These are phyloP conservation scores for Rhynchosporium agropyri DNA, from an alignment of 2,329 filamentous ascomycete genomes.

Conservation along the genomic window DNA sequence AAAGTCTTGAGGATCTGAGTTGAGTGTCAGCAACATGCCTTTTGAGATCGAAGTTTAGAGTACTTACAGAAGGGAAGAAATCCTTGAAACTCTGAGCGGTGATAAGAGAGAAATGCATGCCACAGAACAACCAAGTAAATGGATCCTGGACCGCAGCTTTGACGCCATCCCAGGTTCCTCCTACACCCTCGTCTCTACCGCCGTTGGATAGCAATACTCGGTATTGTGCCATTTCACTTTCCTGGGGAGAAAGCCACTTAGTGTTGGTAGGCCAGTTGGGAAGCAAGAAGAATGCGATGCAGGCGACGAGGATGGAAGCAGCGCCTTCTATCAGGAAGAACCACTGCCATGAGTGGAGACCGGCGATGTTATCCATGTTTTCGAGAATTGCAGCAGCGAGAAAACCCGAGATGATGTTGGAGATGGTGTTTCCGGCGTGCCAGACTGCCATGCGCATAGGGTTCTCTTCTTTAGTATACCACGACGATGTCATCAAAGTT, in stretches of 20 bases:
- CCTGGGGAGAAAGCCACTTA: neutral
- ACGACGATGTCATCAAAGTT: neutral
- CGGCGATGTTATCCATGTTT: neutral
- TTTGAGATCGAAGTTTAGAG: neutral
- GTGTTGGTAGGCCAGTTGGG: slow-evolving; percentile 3
- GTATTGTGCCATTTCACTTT: neutral
- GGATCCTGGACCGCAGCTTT: neutral
- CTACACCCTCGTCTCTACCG: neutral
- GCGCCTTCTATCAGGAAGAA: neutral
- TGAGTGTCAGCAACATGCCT: neutral
- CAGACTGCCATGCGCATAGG: neutral
- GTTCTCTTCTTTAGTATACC: slow-evolving; percentile 4
- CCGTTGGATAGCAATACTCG: neutral
- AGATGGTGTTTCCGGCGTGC: neutral
- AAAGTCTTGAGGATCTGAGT: slow-evolving; percentile 1
- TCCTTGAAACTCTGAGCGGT: slow-evolving; percentile 1
- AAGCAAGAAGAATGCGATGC: neutral
- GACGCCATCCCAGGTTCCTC: slow-evolving; percentile 1
- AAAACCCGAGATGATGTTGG: slow-evolving; percentile 2
- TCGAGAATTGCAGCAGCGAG: neutral
- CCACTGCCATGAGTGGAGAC: neutral
- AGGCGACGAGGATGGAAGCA: neutral
- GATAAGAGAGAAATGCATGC: slow-evolving; percentile 3
- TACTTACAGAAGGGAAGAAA: neutral
- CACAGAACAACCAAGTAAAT: neutral